phyloP scores from a whole-genome alignment of 495 filamentous ascomycete genomes.

The Niebla homalea region DNA sequence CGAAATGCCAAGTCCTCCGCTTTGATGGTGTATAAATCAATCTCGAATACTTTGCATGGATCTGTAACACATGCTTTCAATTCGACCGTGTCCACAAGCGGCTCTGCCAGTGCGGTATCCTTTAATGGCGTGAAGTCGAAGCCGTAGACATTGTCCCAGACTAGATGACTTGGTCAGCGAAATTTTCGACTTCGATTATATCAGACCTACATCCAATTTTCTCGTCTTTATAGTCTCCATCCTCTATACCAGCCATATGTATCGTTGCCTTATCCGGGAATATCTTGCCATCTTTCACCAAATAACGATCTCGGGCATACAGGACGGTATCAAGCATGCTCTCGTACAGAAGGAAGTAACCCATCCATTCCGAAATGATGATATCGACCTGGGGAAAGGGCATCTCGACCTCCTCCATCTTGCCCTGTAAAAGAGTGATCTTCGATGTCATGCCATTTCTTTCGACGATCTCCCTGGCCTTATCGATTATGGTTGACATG shows the following conservation, averaged over 20 bases:
- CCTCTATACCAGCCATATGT: conserved; percentile 77
- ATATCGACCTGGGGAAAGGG: conserved; percentile 89
- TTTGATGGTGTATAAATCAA: conserved; percentile 72
- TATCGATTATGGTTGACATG: conserved; percentile 92
- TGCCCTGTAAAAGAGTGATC: conserved; percentile 86
- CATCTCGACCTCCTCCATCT: conserved; percentile 88
- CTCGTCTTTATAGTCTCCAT: conserved; percentile 80
- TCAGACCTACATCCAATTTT: conserved; percentile 60
- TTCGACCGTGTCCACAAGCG: conserved; percentile 71
- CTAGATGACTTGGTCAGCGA: conserved; percentile 24
- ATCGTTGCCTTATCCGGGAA: conserved; percentile 85
- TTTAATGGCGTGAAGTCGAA: conserved; percentile 93
- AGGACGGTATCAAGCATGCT: conserved; percentile 96
- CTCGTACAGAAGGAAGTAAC: conserved; percentile 96
- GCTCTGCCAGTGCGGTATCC: conserved; percentile 67
- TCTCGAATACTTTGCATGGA: conserved; percentile 55
- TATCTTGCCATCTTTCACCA: conserved; percentile 69
- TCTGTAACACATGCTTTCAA: conserved; percentile 70
- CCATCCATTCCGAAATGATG: conserved; percentile 99
- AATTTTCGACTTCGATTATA: neutral
- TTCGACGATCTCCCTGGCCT: conserved; percentile 81
- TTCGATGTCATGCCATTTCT: conserved; percentile 68
- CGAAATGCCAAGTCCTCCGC: conserved; percentile 63
- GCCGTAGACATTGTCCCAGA: conserved; percentile 98
- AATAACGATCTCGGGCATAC: conserved; percentile 84